Percentiles rank a stretch among this genome's conserved stretches.
Evolutionary conservation across 163 green algal genomes (phyloP).

Genomic region (Chlorella variabilis): DNA sequence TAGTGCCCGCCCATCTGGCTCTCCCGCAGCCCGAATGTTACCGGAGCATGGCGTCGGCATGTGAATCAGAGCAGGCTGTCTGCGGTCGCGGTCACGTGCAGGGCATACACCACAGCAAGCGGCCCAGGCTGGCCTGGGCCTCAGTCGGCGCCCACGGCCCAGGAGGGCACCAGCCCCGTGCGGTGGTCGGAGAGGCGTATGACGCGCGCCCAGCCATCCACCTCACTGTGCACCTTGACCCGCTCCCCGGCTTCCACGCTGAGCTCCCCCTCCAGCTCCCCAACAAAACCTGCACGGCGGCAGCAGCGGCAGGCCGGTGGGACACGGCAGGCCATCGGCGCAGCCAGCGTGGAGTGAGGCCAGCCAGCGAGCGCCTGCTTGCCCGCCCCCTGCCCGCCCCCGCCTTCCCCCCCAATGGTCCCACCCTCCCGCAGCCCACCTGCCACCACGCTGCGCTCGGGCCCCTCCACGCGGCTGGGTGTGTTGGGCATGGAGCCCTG

Average conservation of each 20-base stretch:
- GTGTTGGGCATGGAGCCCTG: conserved; percentile 30
- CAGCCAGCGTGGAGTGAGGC: too few relatives aligned
- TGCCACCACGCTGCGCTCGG: conserved; percentile 30
- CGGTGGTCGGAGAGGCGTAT: conserved; percentile 51
- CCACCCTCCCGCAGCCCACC: neutral
- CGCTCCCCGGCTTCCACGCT: conserved; percentile 69
- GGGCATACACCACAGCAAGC: too few relatives aligned
- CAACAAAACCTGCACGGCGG: conserved; percentile 48
- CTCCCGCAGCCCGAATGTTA: too few relatives aligned
- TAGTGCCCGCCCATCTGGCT: too few relatives aligned
- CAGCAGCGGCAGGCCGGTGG: neutral
- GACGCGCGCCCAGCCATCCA: conserved; percentile 78
- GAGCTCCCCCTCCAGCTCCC: conserved; percentile 82
- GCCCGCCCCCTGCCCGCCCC: too few relatives aligned
- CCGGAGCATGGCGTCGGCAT: too few relatives aligned
- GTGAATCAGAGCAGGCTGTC: too few relatives aligned
- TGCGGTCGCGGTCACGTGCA: too few relatives aligned
- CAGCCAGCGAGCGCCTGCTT: too few relatives aligned
- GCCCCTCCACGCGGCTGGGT: conserved; percentile 31
- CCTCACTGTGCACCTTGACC: conserved; percentile 73
- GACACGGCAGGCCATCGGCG: too few relatives aligned
- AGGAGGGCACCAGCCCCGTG: conserved; percentile 74
- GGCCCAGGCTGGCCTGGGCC: too few relatives aligned
- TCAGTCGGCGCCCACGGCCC: conserved; percentile 40
- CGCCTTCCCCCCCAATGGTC: neutral